Conservation (phyloP, 345 rosid species). For the Clarkia xantiana region DNA sequence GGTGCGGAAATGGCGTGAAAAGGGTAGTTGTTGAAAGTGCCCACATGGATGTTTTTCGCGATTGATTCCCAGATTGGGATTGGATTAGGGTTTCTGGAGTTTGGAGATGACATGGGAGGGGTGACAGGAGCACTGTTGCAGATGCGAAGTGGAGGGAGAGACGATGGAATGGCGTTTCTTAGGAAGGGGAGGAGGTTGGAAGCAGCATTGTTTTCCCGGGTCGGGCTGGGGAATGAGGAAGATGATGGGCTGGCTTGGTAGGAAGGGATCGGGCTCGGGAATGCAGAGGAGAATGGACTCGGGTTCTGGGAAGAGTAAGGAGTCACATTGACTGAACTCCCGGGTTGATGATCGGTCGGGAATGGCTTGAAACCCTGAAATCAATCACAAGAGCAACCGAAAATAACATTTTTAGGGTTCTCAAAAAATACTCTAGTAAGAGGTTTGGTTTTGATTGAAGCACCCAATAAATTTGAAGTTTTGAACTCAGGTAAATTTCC, state of each 20-base stretch:
- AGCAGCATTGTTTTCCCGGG: slow-evolving; percentile 43
- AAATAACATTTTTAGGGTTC: background rate
- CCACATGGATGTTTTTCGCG: slow-evolving; percentile 27
- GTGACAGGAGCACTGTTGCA: too few species aligned
- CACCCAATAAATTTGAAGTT: too few species aligned
- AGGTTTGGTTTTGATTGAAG: too few species aligned
- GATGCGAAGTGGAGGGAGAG: too few species aligned
- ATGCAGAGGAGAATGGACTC: slow-evolving; percentile 84
- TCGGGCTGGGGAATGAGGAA: slow-evolving; percentile 80
- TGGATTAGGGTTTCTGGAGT: too few species aligned
- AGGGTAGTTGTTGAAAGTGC: slow-evolving; percentile 71
- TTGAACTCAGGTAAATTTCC: too few species aligned
- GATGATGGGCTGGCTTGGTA: slow-evolving; percentile 85
- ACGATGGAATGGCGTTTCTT: slow-evolving; percentile 42
- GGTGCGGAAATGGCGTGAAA: slow-evolving; percentile 84
- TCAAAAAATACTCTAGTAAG: too few species aligned
- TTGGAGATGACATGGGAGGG: too few species aligned
- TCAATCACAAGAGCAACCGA: slow-evolving; percentile 4
- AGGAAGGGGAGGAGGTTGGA: slow-evolving; percentile 50
- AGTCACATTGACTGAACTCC: slow-evolving; percentile 39
- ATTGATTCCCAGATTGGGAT: too few species aligned
- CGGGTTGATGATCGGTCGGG: slow-evolving; percentile 38
- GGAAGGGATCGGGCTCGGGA: slow-evolving; percentile 87
- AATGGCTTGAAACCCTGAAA: slow-evolving; percentile 67
- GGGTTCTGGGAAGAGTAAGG: slow-evolving; percentile 71